Percentiles rank a stretch among this genome's conserved stretches.
Evolutionary conservation across 179 eudicot species (phyloP).

Genomic region (Beta macrorhiza): DNA sequence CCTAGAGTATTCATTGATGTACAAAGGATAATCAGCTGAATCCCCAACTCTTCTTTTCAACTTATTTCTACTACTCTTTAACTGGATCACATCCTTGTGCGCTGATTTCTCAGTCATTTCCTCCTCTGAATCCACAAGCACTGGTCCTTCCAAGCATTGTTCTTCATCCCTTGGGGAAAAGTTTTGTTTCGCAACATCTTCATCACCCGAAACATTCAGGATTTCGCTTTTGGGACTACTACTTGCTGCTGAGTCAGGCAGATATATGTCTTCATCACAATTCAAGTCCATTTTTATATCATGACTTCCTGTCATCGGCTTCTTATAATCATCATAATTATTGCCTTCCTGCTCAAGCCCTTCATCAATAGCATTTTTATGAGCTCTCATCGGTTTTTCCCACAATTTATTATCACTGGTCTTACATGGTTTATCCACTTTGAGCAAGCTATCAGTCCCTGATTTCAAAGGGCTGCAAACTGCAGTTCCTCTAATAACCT

Average conservation of each 20-base stretch:
- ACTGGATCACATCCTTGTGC: not conserved
- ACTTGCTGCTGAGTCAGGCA: not conserved
- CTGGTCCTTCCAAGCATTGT: not conserved
- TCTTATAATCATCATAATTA: not conserved
- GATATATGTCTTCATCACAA: not conserved
- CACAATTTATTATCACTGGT: not conserved
- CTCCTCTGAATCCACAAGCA: conserved; percentile 19
- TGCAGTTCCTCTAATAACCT: not conserved
- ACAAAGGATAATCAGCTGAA: conserved; percentile 23
- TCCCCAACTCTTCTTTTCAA: conserved; percentile 17
- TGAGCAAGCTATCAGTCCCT: not conserved
- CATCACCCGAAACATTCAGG: not conserved
- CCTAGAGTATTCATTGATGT: conserved; percentile 6
- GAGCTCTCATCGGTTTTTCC: not conserved
- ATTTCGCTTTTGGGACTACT: not conserved
- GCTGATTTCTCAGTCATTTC: conserved; percentile 1
- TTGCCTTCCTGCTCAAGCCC: not conserved
- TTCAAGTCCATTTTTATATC: too few species aligned
- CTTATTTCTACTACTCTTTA: not conserved
- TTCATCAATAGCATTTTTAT: not conserved
- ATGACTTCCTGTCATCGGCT: not conserved
- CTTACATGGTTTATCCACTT: not conserved
- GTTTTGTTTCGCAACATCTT: conserved; percentile 5
- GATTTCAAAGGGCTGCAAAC: too few species aligned
- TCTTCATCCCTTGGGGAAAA: not conserved